Conservation (phyloP, 345 rosid species). For the Erodium maritimum region DNA sequence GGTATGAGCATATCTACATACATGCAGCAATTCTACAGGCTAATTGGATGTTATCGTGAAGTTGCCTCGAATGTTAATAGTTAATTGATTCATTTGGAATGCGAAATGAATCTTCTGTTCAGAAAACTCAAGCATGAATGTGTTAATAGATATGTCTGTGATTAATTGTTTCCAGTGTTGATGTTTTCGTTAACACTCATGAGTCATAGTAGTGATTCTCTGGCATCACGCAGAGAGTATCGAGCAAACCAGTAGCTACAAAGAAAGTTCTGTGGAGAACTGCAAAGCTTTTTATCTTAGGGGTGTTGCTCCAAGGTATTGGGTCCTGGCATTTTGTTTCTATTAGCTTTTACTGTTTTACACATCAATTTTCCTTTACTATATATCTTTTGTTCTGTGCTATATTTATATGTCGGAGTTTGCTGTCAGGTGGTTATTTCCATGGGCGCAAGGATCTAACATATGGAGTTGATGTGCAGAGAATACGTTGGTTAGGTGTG, state of each 20-base stretch:
- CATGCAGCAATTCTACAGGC: too few relatives aligned
- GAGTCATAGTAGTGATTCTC: neutral
- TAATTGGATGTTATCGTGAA: neutral
- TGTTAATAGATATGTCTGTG: neutral
- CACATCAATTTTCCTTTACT: neutral
- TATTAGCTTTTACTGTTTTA: neutral
- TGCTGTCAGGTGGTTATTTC: slow-evolving; percentile 37
- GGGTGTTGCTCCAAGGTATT: slow-evolving; percentile 48
- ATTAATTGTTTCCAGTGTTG: neutral
- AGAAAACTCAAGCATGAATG: neutral
- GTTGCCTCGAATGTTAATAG: neutral
- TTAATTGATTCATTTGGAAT: neutral
- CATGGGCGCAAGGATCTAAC: slow-evolving; percentile 40
- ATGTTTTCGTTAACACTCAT: too few relatives aligned
- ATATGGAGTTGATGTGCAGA: slow-evolving; percentile 43
- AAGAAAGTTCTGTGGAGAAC: slow-evolving; percentile 35
- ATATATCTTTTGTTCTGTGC: neutral
- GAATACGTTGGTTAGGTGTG: slow-evolving; percentile 48
- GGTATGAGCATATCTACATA: slow-evolving; percentile 14
- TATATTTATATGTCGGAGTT: slow-evolving; percentile 6
- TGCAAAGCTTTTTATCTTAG: slow-evolving; percentile 34
- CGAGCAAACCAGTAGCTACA: slow-evolving; percentile 31
- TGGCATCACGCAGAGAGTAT: slow-evolving; percentile 5
- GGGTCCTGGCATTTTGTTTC: neutral
- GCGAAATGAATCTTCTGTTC: neutral